phyloP scores from a whole-genome alignment of 768 basidiomycete genomes.

The Boletus rubroflammeus region DNA sequence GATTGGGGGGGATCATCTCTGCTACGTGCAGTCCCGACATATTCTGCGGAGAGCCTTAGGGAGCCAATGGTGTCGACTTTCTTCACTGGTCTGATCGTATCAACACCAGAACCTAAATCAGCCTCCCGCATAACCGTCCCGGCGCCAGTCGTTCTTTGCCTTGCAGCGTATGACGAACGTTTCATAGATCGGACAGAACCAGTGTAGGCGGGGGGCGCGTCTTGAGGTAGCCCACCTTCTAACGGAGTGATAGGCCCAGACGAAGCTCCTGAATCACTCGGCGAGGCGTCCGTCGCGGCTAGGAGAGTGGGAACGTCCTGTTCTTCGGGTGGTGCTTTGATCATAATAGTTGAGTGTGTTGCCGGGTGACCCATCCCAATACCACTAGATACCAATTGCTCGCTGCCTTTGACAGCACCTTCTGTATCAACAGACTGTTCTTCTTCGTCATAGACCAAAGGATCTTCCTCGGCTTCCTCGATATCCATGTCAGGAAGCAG shows the following conservation, averaged over 20 bases:
- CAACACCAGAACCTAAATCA: constrained; percentile 83
- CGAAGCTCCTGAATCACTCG: constrained; percentile 40
- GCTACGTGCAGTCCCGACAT: constrained; percentile 64
- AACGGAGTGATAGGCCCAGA: constrained; percentile 38
- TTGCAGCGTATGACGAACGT: constrained; percentile 76
- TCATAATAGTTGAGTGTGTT: constrained; percentile 69
- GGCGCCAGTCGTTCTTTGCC: constrained; percentile 53
- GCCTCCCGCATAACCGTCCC: constrained; percentile 78
- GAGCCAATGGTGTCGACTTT: constrained; percentile 82
- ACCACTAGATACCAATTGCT: constrained; percentile 36
- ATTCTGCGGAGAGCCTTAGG: constrained; percentile 73
- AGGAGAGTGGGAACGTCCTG: constrained; percentile 42
- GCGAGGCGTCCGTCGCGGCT: constrained; percentile 32
- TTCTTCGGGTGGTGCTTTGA: constrained; percentile 44
- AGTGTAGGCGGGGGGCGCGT: constrained; percentile 71
- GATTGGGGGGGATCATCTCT: constrained; percentile 47
- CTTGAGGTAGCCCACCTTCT: constrained; percentile 38
- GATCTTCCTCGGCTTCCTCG: constrained; percentile 46
- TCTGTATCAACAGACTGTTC: constrained; percentile 58
- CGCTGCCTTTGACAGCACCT: constrained; percentile 64
- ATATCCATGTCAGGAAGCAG: constrained; percentile 58
- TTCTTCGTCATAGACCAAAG: constrained; percentile 39
- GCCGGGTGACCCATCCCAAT: constrained; percentile 53
- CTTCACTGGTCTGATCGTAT: constrained; percentile 92
- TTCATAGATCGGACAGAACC: constrained; percentile 61